Evolutionary conservation across 2,329 filamentous ascomycete species (phyloP).

Genomic region (Diaporthe velutina): DNA sequence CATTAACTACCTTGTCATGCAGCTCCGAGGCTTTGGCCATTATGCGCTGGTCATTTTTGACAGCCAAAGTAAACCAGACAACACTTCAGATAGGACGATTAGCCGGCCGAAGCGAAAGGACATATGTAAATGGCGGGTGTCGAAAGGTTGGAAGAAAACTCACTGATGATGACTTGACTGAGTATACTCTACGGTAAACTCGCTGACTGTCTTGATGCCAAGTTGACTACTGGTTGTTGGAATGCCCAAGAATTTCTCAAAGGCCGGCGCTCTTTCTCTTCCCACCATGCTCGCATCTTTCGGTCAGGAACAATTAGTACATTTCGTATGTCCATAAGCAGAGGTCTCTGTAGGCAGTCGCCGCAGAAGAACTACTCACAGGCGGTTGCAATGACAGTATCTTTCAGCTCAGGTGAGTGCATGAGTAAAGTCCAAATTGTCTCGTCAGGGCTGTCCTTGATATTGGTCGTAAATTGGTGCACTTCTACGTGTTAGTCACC

Average conservation of each 20-base stretch:
- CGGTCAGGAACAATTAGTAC: background rate
- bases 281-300: constrained; percentile 24
- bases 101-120: background rate
- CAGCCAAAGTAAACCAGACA: constrained; percentile 52
- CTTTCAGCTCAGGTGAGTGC: constrained; percentile 1
- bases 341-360: too few species aligned
- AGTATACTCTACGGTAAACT: constrained; percentile 21
- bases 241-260: background rate
- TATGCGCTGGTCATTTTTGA: constrained; percentile 53
- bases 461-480: background rate
- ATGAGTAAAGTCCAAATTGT: constrained; percentile 13
- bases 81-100: constrained; percentile 42
- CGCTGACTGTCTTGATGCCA: constrained; percentile 3
- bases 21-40: constrained; percentile 50
- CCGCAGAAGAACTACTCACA: background rate
- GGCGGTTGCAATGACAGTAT: constrained; percentile 11
- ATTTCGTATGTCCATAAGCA: background rate
- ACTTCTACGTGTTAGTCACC: background rate
- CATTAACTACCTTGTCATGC: constrained; percentile 46
- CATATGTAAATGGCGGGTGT: too few species aligned
- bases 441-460: constrained; percentile 3
- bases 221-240: background rate
- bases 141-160: background rate
- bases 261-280: background rate
- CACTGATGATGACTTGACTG: constrained; percentile 6